These are phyloP conservation scores for Obelidium mucronatum DNA, from an alignment of 192 early-diverging fungal genomes.

Conservation along the genomic window DNA sequence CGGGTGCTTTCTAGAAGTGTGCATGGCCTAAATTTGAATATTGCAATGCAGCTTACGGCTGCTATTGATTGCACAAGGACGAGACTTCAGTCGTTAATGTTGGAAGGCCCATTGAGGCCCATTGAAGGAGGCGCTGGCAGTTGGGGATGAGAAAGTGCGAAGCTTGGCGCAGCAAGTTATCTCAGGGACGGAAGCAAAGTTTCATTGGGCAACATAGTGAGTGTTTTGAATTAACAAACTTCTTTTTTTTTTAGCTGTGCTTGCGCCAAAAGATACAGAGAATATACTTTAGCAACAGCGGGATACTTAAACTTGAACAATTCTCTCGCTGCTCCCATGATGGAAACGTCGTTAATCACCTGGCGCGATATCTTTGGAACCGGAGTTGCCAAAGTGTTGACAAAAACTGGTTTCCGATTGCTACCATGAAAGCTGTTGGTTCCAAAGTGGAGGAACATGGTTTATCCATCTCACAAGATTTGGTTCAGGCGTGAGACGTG, in stretches of 20 bases:
- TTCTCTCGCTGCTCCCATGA: not conserved
- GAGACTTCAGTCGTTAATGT: not conserved
- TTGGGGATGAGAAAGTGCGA: not conserved
- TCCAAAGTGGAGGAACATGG: not conserved
- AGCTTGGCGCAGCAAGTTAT: not conserved
- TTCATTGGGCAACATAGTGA: not conserved
- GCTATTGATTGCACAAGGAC: not conserved
- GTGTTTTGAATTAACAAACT: too few relatives aligned
- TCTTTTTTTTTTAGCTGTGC: too few relatives aligned
- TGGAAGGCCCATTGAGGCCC: not conserved
- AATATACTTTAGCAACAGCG: not conserved
- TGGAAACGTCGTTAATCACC: not conserved
- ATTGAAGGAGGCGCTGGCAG: not conserved
- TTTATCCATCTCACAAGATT: not conserved
- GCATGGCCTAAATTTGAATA: not conserved
- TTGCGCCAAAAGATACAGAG: not conserved
- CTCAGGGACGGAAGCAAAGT: not conserved
- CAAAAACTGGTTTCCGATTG: not conserved
- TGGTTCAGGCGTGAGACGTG: not conserved
- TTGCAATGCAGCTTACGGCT: not conserved
- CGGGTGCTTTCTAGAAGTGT: not conserved
- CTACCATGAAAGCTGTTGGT: not conserved
- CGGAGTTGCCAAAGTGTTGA: not conserved
- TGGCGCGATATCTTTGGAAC: not conserved
- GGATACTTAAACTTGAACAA: not conserved